phyloP scores from a whole-genome alignment of 148 eudicot species.

The Beta vulgaris region DNA sequence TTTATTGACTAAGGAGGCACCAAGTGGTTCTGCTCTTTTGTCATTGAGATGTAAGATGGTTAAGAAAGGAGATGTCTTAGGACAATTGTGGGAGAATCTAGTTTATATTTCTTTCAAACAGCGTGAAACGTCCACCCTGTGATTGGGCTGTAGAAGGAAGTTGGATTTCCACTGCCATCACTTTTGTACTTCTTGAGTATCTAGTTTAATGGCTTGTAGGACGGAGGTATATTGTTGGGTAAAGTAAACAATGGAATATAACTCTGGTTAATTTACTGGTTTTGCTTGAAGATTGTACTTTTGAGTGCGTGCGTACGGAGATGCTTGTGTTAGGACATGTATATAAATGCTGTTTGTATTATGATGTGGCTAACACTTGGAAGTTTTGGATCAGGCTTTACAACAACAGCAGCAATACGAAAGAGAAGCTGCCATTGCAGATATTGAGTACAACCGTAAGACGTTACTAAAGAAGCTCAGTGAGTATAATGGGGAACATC shows the following conservation, averaged over 20 bases:
- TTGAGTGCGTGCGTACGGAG: too few relatives aligned
- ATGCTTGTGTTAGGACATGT: background rate
- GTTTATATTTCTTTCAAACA: background rate
- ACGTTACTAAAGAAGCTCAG: conserved; percentile 68
- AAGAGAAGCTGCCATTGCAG: conserved; percentile 71
- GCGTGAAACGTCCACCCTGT: background rate
- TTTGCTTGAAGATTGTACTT: background rate
- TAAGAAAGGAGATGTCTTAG: background rate
- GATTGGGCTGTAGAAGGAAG: background rate
- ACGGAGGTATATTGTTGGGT: background rate
- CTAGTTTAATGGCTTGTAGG: background rate
- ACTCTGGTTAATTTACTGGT: background rate
- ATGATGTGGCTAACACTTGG: conserved; percentile 3
- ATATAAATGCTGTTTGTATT: too few relatives aligned
- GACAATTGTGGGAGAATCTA: background rate
- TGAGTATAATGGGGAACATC: conserved; percentile 74
- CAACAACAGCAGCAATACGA: conserved; percentile 91
- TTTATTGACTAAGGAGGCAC: background rate
- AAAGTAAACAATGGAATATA: background rate
- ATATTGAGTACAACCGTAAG: conserved; percentile 72
- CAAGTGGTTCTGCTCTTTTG: background rate
- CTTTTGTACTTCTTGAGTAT: background rate
- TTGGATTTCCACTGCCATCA: background rate
- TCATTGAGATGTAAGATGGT: background rate
- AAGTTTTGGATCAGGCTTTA: conserved; percentile 44